Conservation (phyloP, 371 early-diverging fungal species). For the Mucor sp. region DNA sequence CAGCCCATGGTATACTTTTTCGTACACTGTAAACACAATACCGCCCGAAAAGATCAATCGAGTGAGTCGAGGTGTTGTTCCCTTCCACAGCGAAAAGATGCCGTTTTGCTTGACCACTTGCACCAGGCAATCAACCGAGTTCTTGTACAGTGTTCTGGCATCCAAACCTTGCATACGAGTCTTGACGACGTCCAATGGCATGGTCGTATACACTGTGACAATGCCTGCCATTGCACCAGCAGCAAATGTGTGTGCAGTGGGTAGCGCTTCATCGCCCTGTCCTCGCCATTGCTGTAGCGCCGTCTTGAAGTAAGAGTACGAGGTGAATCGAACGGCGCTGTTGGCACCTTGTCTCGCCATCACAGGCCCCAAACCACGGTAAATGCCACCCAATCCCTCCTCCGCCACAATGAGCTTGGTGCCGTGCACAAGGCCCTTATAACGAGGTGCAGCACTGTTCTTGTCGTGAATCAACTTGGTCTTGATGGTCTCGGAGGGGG, state of each 20-base stretch:
- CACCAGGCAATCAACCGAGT: conserved; percentile 74
- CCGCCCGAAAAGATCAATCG: conserved; percentile 92
- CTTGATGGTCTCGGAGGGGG: conserved; percentile 94
- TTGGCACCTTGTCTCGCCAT: conserved; percentile 93
- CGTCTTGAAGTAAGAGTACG: conserved; percentile 80
- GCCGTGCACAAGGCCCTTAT: conserved; percentile 83
- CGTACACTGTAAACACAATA: conserved; percentile 92
- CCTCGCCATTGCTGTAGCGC: conserved; percentile 45
- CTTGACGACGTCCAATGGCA: conserved; percentile 95
- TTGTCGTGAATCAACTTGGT: conserved; percentile 87
- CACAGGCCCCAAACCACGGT: conserved; percentile 88
- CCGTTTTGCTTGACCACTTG: conserved; percentile 78
- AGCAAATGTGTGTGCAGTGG: conserved; percentile 69
- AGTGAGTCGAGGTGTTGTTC: conserved; percentile 88
- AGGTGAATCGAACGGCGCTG: conserved; percentile 87
- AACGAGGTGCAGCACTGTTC: conserved; percentile 67
- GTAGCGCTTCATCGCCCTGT: conserved; percentile 51
- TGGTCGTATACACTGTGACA: conserved; percentile 90
- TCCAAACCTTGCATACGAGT: conserved; percentile 90
- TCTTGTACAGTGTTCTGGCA: conserved; percentile 68
- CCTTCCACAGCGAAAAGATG: conserved; percentile 86
- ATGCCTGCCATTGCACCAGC: conserved; percentile 86
- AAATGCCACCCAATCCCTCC: conserved; percentile 85
- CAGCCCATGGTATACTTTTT: conserved; percentile 62
- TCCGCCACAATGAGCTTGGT: conserved; percentile 61